Conservation (phyloP, 2,329 filamentous ascomycete species). For the Cryphonectria nitschkei region DNA sequence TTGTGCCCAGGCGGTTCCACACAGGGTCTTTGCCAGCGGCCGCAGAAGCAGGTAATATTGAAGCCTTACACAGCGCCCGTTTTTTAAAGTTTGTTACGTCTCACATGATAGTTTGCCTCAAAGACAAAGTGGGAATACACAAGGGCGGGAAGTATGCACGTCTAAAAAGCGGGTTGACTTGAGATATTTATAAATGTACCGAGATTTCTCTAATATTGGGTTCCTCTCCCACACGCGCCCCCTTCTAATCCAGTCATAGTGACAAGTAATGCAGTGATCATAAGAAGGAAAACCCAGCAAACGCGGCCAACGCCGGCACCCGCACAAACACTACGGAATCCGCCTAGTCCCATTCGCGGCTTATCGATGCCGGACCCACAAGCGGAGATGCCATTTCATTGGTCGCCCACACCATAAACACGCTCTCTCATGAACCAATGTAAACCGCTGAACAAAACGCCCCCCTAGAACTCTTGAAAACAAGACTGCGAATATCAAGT, state of each 20-base stretch:
- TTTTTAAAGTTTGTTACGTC: neutral
- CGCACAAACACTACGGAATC: slow-evolving; percentile 19
- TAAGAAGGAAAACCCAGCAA: slow-evolving; percentile 10
- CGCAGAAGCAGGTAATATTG: neutral
- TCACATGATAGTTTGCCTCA: neutral
- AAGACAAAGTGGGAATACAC: neutral
- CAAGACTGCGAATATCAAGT: neutral
- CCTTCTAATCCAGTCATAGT: slow-evolving; percentile 4
- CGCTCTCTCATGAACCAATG: neutral
- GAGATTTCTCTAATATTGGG: neutral
- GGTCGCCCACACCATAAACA: slow-evolving; percentile 16
- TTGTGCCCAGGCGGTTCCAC: neutral
- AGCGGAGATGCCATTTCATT: slow-evolving; percentile 18
- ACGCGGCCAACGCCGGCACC: slow-evolving; percentile 29
- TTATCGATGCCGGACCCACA: slow-evolving; percentile 19
- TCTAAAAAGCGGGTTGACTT: neutral
- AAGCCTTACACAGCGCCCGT: neutral
- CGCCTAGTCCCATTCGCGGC: slow-evolving; percentile 20
- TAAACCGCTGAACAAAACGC: slow-evolving; percentile 4
- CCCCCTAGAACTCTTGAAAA: neutral
- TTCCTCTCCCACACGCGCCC: neutral
- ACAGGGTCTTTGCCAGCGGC: neutral
- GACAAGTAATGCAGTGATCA: slow-evolving; percentile 19
- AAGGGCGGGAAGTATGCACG: neutral
- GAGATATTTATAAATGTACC: slow-evolving; percentile 11